Evolutionary conservation across 2,329 filamentous ascomycete species (phyloP).

Genomic region (Fusarium sp.): DNA sequence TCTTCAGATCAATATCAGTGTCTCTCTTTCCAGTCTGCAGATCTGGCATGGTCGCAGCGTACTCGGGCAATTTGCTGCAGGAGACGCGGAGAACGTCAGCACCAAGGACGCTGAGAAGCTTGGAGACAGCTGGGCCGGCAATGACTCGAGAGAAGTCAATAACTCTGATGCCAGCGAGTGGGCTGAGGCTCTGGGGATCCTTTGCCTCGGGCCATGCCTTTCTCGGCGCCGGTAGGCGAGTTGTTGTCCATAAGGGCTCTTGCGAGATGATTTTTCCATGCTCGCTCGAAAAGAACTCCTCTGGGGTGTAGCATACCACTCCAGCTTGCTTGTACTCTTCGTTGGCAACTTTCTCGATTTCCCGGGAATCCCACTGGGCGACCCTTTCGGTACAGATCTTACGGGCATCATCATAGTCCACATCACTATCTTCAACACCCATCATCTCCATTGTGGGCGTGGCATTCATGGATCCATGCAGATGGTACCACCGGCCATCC

Average conservation of each 20-base stretch:
- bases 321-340: background rate
- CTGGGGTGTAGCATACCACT: background rate
- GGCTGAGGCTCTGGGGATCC: background rate
- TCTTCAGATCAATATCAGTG: background rate
- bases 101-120: background rate
- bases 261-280: slow-evolving; percentile 1
- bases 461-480: slow-evolving; percentile 5
- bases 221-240: background rate
- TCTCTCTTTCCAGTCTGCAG: slow-evolving; percentile 1
- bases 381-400: background rate
- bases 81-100: slow-evolving; percentile 1
- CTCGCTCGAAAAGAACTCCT: background rate
- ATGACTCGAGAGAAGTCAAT: slow-evolving; percentile 1
- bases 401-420: background rate
- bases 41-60: background rate
- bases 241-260: background rate
- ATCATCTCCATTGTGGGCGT: background rate
- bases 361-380: background rate
- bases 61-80: background rate
- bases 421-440: background rate
- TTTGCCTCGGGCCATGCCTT: background rate
- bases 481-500: background rate
- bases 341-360: background rate
- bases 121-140: background rate
- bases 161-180: background rate